Evolutionary conservation across 2,329 filamentous ascomycete species (phyloP), one percentile per base, ranked within the genome.

Genomic region (Colletotrichum falcatum): DNA sequence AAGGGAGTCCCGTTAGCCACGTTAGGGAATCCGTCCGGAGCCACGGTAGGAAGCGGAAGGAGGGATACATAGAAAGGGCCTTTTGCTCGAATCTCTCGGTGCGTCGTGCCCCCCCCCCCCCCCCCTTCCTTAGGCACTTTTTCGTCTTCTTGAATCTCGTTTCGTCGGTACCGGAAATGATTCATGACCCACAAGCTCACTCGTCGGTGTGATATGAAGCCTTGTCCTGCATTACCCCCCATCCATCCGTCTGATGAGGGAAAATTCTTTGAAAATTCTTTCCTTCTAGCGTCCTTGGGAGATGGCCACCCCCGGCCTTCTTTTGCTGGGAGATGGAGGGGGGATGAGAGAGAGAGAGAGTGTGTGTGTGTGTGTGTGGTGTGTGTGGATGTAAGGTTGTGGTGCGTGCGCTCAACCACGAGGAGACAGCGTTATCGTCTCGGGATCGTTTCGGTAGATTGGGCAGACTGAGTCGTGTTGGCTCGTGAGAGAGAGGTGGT

Each of bases 91-190:
- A 42, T 42, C 39, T 18, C n/a, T 26, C 37, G 23, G 39, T 58
- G 54, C 54, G 42, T 42, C 54, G 42, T 12, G 5, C 20, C 33
- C n/a, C 42, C n/a, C n/a, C n/a, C n/a, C n/a, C n/a, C n/a, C n/a
- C n/a, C n/a, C n/a, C n/a, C n/a, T n/a, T n/a, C n/a, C 44, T 42
- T 46, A 59, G 65, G 61, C 53, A 48, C 65, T 68, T 65, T 33
- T 53, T 68, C 61, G 65, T 54, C 66, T 48, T 59, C 65, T 39
- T 48, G 23, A 37, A 35, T n/a, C 33, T 23, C 46, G 65, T 26
- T 18, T 46, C 53, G 42, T 62, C 30, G 37, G 3, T 48, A 44
- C 33, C 42, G 51, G 28, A 48, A 35, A 37, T 37, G 42, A 60
- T 59, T 60, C 66, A 39, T 23, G 51, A n/a, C 30, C 51, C 51